Base-by-base conservation (phyloP, 768 basidiomycete genomes). In the Scleroderma bovista region DNA sequence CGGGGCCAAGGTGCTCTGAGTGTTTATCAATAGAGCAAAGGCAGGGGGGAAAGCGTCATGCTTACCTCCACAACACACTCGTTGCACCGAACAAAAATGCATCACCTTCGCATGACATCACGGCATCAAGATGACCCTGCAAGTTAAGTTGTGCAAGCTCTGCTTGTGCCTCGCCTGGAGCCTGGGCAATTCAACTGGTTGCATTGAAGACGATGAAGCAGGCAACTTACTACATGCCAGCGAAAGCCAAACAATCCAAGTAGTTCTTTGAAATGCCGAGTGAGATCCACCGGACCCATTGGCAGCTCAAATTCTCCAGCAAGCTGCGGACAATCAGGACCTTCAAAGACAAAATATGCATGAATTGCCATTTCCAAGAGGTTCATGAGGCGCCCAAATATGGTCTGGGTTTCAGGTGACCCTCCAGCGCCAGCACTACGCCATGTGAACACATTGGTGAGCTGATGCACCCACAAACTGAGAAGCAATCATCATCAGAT, bases 261-360 rank as follows among this genome's bases (percentile, higher is more conserved):
- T 15, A 79, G 51, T 36, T 63, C 53, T 45, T 61, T 44, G 36
- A 70, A 56, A 11, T 52, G 61, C 13, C 42, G 22, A 2, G 51
- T 54, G 13, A 69, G 40, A 60, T 59, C 64, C 44, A n/a, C 64
- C 54, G 55, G 71, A 55, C 59, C 63, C 48, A 67, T 69, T n/a
- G n/a, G n/a, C n/a, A n/a, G n/a, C n/a, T n/a, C n/a, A n/a, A n/a
- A n/a, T 37, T 69, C 66, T 5, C 74, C 64, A 59, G 79, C 79
- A 33, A 64, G 51, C 4, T 49, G 38, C 5, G 79, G 77, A 32
- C 75, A 66, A 17, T 64, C 44, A 0, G 69, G 66, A 1, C 79
- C 78, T 60, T 81, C 74, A 52, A 80, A 79, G 0, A 80, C 73
- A 57, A 80, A 77, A 1, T 79, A 60, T 7, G 69, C 67, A 1